Conservation (phyloP, 345 rosid species). For the Theobroma cacao region DNA sequence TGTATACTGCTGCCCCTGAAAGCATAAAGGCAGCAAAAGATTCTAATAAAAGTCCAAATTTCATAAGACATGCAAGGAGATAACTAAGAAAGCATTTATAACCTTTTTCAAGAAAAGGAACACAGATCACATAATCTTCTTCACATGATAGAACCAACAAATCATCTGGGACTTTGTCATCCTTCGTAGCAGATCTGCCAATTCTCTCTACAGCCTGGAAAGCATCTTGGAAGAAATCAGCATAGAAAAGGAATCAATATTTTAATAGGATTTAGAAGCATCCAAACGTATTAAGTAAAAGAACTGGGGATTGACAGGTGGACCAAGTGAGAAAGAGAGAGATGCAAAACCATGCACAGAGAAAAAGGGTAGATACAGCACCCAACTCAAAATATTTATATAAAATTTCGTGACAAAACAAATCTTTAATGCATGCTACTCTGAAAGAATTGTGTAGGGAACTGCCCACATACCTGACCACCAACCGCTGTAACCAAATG, state of each 20-base stretch:
- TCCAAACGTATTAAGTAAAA: background rate
- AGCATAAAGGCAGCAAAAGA: background rate
- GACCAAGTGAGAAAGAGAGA: background rate
- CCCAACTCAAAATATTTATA: background rate
- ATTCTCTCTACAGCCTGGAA: conserved; percentile 70
- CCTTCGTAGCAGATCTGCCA: conserved; percentile 67
- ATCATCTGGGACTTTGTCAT: conserved; percentile 48
- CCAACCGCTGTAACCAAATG: conserved; percentile 60
- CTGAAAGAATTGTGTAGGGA: background rate
- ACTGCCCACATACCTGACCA: conserved; percentile 53
- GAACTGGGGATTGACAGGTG: background rate
- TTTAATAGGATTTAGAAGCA: background rate
- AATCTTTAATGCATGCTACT: background rate
- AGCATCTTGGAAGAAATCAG: conserved; percentile 17
- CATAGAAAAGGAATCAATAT: conserved; percentile 5
- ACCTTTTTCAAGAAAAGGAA: conserved; percentile 87
- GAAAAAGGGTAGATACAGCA: background rate
- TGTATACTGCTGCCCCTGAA: conserved; percentile 73
- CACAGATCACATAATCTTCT: conserved; percentile 56
- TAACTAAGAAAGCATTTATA: background rate
- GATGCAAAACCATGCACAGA: background rate
- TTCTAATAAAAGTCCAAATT: background rate
- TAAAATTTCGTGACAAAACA: background rate
- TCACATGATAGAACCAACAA: conserved; percentile 80
- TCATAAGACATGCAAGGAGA: background rate